Conservation (phyloP, 352 stramenopile species). For the Lagenidium giganteum region DNA sequence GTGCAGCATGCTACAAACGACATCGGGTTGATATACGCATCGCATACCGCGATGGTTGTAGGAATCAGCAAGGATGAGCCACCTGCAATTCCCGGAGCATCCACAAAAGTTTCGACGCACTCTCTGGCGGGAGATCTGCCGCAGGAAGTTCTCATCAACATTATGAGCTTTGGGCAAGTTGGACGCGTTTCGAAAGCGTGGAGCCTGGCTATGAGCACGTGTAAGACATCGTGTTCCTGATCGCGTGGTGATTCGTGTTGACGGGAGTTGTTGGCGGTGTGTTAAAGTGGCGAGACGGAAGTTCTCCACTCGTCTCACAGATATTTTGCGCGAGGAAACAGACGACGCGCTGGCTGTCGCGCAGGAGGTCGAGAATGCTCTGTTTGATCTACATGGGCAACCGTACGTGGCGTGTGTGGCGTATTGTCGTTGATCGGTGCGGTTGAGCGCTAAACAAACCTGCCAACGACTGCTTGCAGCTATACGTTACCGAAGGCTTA, state of each 20-base stretch:
- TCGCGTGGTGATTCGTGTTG: too few species aligned
- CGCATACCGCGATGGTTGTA: too few species aligned
- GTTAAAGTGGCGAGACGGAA: conserved; percentile 35
- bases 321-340: conserved; percentile 39
- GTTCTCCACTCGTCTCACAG: conserved; percentile 36
- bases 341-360: conserved; percentile 26
- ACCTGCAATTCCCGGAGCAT: neutral
- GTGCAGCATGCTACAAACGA: too few species aligned
- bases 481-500: conserved; percentile 62
- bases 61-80: too few species aligned
- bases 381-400: conserved; percentile 41
- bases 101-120: neutral
- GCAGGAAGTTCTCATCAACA: conserved; percentile 50
- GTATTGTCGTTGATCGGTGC: too few species aligned
- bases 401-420: too few species aligned
- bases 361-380: conserved; percentile 39
- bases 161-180: conserved; percentile 57
- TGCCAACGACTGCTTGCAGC: conserved; percentile 20
- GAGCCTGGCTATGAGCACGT: conserved; percentile 48
- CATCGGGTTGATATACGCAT: too few species aligned
- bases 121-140: conserved; percentile 40
- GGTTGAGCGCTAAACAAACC: too few species aligned
- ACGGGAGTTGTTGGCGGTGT: too few species aligned
- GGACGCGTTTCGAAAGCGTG: conserved; percentile 68
- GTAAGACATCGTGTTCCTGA: too few species aligned